Percentiles rank a stretch among this genome's conserved stretches.
These are phyloP conservation scores for Cocos nucifera DNA, from an alignment of 176 grass and related monocot species.

Conservation along the genomic window DNA sequence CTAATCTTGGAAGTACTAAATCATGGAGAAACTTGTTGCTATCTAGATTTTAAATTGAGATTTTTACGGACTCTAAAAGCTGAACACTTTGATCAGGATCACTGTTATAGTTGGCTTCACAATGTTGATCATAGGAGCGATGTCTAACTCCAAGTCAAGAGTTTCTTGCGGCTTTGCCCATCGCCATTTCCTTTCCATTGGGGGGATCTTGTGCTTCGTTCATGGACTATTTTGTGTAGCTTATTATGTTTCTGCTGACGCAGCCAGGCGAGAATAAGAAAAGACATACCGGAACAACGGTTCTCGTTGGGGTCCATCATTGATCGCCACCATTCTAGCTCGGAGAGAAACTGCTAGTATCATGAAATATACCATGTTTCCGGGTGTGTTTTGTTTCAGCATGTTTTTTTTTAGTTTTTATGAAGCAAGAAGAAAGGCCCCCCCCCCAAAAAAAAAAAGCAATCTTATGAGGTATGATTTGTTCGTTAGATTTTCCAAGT, in stretches of 20 bases:
- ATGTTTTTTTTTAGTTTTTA: too few species aligned
- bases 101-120: conserved; percentile 34
- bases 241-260: conserved; percentile 72
- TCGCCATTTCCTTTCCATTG: conserved; percentile 57
- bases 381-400: too few species aligned
- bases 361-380: too few species aligned
- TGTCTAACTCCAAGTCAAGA: conserved; percentile 5
- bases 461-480: too few species aligned
- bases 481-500: too few species aligned
- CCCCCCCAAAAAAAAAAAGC: too few species aligned
- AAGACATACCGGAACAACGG: not conserved
- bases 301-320: conserved; percentile 21
- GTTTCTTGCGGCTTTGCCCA: conserved; percentile 33
- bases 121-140: conserved; percentile 64
- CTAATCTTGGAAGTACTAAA: too few species aligned
- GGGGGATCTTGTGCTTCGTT: conserved; percentile 74
- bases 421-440: too few species aligned
- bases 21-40: too few species aligned
- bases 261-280: conserved; percentile 30
- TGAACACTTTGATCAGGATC: conserved; percentile 33
- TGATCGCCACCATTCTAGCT: not conserved
- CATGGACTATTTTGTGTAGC: conserved; percentile 54
- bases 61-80: not conserved
- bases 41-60: too few species aligned
- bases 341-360: not conserved